Base-by-base conservation (phyloP, 2,329 filamentous ascomycete genomes). In the Alternaria novae-zelandiae region DNA sequence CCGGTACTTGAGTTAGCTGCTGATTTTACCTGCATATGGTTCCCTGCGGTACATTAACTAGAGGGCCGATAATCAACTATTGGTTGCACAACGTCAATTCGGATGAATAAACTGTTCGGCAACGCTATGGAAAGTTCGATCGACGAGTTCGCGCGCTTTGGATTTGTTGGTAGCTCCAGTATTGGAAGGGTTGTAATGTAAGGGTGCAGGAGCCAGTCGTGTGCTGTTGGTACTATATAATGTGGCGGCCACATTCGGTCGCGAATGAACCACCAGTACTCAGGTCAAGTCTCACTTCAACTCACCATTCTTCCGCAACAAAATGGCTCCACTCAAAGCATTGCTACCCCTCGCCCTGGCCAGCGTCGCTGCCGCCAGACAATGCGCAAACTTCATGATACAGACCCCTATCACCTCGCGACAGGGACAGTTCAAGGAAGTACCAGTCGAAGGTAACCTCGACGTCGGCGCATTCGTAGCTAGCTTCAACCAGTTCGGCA, bases 391-490 rank as follows among this genome's bases (percentile, higher is more conserved):
- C 64, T 70, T 90, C 30, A 86, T 83, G 1, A 82, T 91, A 6
- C 85, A 87, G 2, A 81, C 91, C 13, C 77, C 81, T 4, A 83
- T 90, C 53, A 82, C 82, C 2, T 82, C 87, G 0, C 80, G 85
- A 23, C 88, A 89, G 61, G 85, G 78, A 1, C 74, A 84, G 6
- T 90, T 89, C 73, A 78, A 84, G 62, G 60, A 86, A 12, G 68
- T 82, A n/a, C 71, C 83, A 0, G 82, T 86, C 7, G 59, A 74
- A 78, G 51, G 82, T 76, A 85, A 88, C 68, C 82, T 88, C 32
- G 87, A 90, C 3, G 85, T 86, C 2, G 86, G 86, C 12, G 82
- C 86, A 64, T 87, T 90, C 67, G 76, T 85, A 28, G 67, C 62
- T 30, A 67, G 63, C 10, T 72, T 67, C 50, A 61, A 25, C 55